phyloP scores from a whole-genome alignment of 73 alveolate species.

The Paraurostyla sp. region DNA sequence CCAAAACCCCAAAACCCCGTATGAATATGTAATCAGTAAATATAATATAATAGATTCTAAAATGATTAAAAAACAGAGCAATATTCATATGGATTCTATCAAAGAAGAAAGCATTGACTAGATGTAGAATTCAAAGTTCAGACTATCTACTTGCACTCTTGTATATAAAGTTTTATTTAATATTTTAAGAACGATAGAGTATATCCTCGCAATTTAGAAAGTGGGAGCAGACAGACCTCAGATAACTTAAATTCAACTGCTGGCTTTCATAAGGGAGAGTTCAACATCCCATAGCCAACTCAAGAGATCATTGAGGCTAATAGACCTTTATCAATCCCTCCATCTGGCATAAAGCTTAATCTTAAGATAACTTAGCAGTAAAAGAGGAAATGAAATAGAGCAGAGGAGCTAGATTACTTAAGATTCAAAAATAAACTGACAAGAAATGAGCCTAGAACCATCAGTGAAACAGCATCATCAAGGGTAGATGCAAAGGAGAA shows the following conservation, averaged over 20 bases:
- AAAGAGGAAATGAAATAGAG: neutral
- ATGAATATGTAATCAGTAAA: too few relatives aligned
- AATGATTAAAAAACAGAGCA: too few relatives aligned
- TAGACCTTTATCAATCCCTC: neutral
- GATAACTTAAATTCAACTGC: neutral
- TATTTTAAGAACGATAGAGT: neutral
- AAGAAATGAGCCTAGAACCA: neutral
- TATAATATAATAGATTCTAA: neutral
- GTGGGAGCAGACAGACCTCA: neutral
- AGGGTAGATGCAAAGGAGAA: too few relatives aligned
- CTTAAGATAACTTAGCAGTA: neutral
- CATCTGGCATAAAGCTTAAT: neutral
- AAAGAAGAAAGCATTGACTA: neutral
- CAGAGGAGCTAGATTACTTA: neutral
- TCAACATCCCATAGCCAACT: neutral
- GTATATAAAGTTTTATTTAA: neutral
- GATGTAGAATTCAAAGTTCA: constrained; percentile 6
- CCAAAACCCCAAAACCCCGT: too few relatives aligned
- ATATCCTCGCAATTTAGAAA: neutral
- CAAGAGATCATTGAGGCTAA: neutral
- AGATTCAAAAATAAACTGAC: neutral
- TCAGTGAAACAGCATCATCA: neutral
- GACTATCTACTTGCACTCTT: neutral
- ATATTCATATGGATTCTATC: too few relatives aligned
- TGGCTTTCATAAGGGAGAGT: neutral